Evolutionary conservation across 495 filamentous ascomycete genomes (phyloP).

Genomic region (Neurospora tetraspora): DNA sequence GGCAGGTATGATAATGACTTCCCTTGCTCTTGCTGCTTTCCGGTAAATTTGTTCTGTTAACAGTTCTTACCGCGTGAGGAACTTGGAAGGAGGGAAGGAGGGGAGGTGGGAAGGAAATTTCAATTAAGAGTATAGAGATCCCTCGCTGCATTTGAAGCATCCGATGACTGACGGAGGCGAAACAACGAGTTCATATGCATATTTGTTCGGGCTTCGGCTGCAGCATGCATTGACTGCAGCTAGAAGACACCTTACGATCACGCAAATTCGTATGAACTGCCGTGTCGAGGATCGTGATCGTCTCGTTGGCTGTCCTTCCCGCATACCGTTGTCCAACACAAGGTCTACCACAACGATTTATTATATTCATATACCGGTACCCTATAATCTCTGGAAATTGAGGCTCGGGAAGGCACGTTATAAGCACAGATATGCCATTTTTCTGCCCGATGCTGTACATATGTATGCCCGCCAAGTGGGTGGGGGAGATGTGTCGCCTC

Average conservation of each 20-base stretch:
- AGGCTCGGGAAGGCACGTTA: too few relatives aligned
- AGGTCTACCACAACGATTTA: neutral
- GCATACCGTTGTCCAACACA: neutral
- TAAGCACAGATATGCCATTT: too few relatives aligned
- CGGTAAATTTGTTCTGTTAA: neutral
- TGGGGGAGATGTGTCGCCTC: too few relatives aligned
- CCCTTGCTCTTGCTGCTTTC: neutral
- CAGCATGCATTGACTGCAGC: neutral
- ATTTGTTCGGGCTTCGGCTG: neutral
- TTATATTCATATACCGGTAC: neutral
- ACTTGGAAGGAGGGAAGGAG: neutral
- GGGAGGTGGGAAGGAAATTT: neutral
- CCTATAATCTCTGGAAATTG: too few relatives aligned
- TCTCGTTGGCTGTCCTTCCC: neutral
- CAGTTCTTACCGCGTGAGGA: neutral
- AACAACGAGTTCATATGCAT: neutral
- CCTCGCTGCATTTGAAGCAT: neutral
- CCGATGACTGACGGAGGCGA: neutral
- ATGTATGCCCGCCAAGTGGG: too few relatives aligned
- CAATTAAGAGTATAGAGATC: neutral
- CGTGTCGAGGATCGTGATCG: neutral
- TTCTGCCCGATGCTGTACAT: too few relatives aligned
- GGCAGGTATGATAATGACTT: neutral
- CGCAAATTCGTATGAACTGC: neutral
- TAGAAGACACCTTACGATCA: neutral